Evolutionary conservation across 208 protist species (phyloP), one percentile per base, ranked within the genome.

Genomic region (Trypanosoma caninum): DNA sequence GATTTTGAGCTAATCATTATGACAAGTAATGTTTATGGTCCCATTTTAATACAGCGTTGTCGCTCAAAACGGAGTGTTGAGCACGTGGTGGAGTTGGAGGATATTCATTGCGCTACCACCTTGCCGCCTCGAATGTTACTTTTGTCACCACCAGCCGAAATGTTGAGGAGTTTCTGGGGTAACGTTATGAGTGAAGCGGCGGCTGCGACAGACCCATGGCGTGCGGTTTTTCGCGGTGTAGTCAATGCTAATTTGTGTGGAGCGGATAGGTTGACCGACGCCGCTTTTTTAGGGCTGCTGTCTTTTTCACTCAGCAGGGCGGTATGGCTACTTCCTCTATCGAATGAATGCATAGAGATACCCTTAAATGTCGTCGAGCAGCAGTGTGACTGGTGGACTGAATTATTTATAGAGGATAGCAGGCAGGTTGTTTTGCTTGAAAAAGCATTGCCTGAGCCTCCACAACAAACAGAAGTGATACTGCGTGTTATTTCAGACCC

Each of bases 1-100:
- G 87, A 93, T 48, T 69, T 93, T 23, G 74, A 91, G 54, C 68
- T 74, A 10, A 76, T 93, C 33, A 74, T 93, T 57, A 63, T 93
- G 16, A 89, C 78, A 14, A 87, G 71, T 62, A 53, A 72, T 31
- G 74, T 72, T 47, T 77, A 66, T 37, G 72, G 72, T 1, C 87
- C 87, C 6, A 71, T 90, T 16, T 61, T 93, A 41, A 74, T 82
- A 25, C 82, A 84, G 59, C 80, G 87, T 22, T 84, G 79, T 58
- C 83, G 79, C 14, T 60, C 80, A 54, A 75, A 76, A 6, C 66
- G 87, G 38, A 75, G 68, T 38, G 76, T 93, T 31, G 79, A 88
- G 59, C 83, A 72, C 68, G 80, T 87, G 33, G 69, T 69, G 44
- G 81, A 86, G 64, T 73, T 93, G 57, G 69, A 72, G 25, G 81